Percentiles rank a stretch among this genome's conserved stretches.
phyloP scores from a whole-genome alignment of 1,284 basidiomycete genomes.

The Tilletia setariae region DNA sequence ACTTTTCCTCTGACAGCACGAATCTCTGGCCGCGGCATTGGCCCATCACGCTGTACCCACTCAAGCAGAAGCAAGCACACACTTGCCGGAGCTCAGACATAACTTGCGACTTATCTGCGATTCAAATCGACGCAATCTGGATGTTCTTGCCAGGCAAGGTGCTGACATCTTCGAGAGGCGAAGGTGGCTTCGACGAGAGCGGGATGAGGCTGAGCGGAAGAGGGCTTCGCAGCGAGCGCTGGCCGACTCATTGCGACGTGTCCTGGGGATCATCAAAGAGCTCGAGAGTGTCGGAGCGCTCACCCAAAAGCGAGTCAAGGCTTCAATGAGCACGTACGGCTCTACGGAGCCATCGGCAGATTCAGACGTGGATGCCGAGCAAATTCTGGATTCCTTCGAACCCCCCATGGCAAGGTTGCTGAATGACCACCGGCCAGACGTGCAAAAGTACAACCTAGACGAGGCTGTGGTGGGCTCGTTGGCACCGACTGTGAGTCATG shows the following conservation, averaged over 20 bases:
- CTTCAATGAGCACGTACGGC: too few species aligned
- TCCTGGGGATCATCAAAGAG: conserved; percentile 27
- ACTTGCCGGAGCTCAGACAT: conserved; percentile 90
- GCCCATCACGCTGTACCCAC: conserved; percentile 60
- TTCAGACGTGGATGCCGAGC: too few species aligned
- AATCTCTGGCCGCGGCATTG: conserved; percentile 19
- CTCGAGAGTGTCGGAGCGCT: conserved; percentile 24
- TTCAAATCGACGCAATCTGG: conserved; percentile 71
- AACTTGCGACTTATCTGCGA: conserved; percentile 85
- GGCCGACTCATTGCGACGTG: conserved; percentile 2
- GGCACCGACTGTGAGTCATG: conserved; percentile 61
- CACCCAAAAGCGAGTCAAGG: background rate
- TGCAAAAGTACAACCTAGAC: conserved; percentile 58
- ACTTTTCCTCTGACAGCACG: conserved; percentile 29
- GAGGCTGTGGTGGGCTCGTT: conserved; percentile 89
- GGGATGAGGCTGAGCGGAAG: conserved; percentile 58
- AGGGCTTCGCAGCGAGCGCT: background rate
- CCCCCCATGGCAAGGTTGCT: conserved; percentile 23
- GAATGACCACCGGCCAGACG: conserved; percentile 19
- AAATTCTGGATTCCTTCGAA: conserved; percentile 26
- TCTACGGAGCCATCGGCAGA: too few species aligned
- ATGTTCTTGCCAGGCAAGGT: conserved; percentile 83
- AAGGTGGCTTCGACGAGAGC: conserved; percentile 22
- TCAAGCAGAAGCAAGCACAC: conserved; percentile 66
- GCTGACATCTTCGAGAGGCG: conserved; percentile 62